Percentiles rank a stretch among this genome's conserved stretches.
These are phyloP conservation scores for Gossypium longicalyx DNA, from an alignment of 345 rosid genomes.

Conservation along the genomic window DNA sequence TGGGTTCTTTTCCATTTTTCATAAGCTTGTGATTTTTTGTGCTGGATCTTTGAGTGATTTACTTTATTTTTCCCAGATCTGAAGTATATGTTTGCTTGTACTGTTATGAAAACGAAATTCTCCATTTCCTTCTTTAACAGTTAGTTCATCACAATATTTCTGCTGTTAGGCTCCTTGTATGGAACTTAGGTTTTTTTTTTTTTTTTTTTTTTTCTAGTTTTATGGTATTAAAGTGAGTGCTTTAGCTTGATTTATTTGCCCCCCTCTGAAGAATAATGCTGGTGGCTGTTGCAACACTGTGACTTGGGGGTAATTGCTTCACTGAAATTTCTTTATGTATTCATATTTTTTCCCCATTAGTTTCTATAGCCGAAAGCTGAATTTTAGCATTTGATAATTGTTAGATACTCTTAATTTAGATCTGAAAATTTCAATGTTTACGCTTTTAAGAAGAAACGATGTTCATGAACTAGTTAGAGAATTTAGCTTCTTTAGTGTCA, in stretches of 20 bases:
- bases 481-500: background rate
- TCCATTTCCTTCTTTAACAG: background rate
- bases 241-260: constrained; percentile 21
- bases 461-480: background rate
- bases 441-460: background rate
- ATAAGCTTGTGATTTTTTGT: constrained; percentile 14
- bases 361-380: background rate
- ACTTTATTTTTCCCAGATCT: constrained; percentile 34
- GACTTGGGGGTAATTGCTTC: constrained; percentile 1
- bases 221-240: constrained; percentile 6
- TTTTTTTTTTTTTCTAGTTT: background rate
- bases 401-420: background rate
- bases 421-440: background rate
- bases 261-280: background rate
- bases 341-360: background rate
- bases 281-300: background rate
- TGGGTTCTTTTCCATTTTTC: constrained; percentile 24
- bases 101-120: background rate
- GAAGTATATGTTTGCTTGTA: constrained; percentile 12
- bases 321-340: background rate
- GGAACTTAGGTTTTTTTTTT: constrained; percentile 6
- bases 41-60: constrained; percentile 32
- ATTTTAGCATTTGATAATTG: background rate
- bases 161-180: constrained; percentile 1
- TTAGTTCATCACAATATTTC: constrained; percentile 5